phyloP scores from a whole-genome alignment of 1,139 yeast genomes.

The Candida buenavistaensis region DNA sequence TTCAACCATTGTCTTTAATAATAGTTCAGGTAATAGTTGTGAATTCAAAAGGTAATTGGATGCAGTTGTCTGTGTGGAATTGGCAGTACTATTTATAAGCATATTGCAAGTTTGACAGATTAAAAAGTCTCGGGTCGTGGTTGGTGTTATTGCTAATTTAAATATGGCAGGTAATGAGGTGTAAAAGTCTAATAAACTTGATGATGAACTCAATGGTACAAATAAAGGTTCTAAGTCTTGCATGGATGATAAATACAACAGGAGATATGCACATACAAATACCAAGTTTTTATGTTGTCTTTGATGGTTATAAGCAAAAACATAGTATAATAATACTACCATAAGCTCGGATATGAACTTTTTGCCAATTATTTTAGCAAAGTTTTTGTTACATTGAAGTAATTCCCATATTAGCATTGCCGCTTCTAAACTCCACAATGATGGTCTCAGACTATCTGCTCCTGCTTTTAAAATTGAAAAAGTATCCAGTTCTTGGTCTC shows the following conservation, averaged over 20 bases:
- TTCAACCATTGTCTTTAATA: conserved; percentile 45
- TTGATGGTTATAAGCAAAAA: conserved; percentile 42
- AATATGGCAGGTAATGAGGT: conserved; percentile 50
- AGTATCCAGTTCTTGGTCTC: conserved; percentile 18
- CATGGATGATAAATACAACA: conserved; percentile 61
- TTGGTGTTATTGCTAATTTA: conserved; percentile 34
- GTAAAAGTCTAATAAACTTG: conserved; percentile 23
- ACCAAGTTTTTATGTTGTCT: conserved; percentile 45
- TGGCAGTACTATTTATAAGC: conserved; percentile 10
- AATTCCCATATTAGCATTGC: conserved; percentile 74
- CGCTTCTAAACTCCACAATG: conserved; percentile 56
- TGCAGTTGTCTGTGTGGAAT: conserved; percentile 1
- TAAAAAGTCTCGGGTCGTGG: conserved; percentile 63
- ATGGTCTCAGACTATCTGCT: conserved; percentile 27
- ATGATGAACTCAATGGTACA: conserved; percentile 35
- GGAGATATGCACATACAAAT: conserved; percentile 58
- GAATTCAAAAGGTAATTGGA: conserved; percentile 6
- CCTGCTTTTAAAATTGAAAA: conserved; percentile 19
- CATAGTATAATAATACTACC: conserved; percentile 55
- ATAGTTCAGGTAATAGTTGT: conserved; percentile 10
- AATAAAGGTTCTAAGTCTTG: conserved; percentile 35
- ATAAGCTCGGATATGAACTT: conserved; percentile 55
- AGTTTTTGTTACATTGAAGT: conserved; percentile 64
- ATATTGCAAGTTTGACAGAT: conserved; percentile 49
- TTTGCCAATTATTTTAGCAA: conserved; percentile 48